Base-by-base conservation (phyloP, 257 asterid genomes). In the Galeopsis tetrahit region DNA sequence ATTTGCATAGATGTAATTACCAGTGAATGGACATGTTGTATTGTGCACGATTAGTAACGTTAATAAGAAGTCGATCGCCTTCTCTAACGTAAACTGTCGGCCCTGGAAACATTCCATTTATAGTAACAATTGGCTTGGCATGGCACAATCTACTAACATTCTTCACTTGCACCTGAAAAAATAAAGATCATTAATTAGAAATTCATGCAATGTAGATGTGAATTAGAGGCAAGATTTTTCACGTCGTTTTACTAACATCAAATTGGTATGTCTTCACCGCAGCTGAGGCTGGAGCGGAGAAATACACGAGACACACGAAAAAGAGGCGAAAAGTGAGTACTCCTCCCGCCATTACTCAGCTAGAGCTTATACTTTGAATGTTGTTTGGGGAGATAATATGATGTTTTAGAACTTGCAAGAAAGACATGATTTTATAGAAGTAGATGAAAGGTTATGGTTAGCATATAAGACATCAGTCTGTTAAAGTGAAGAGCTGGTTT, bases 11-110 rank as follows among this genome's bases (percentile, higher is more conserved):
- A 13, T 3, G 0, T 34, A 1, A 31, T 55, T 72, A 83, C 89
- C 89, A 86, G 63, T 86, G 92, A 75, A 86, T 86, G 0, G 92
- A 84, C 77, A 86, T 77, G 77, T 84, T 86, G 42, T 86, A 84
- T 3, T 74, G 87, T 10, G 87, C 87, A 15, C 74, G 59, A 42
- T 86, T 84, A 3, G 82, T 68, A 31, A 86, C 89, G 28, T 86
- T 80, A 6, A 86, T 78, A 4, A 71, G 70, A 63, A 86, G 48
- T 6, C 75, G 59, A 42, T 86, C 92, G n/a, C 89, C 92, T 76
- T 84, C 92, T 58, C 87, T 72, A 55, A 36, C 89, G 4, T 86
- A 86, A 4, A 86, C 38, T 0, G 92, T 84, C 2, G 92, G 92
- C 63, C 92, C 89, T 3, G 92, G 92, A 52, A 73, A 86, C 76